Base-by-base conservation (phyloP, 164 flowering plant genomes). In the Echeveria elegans region DNA sequence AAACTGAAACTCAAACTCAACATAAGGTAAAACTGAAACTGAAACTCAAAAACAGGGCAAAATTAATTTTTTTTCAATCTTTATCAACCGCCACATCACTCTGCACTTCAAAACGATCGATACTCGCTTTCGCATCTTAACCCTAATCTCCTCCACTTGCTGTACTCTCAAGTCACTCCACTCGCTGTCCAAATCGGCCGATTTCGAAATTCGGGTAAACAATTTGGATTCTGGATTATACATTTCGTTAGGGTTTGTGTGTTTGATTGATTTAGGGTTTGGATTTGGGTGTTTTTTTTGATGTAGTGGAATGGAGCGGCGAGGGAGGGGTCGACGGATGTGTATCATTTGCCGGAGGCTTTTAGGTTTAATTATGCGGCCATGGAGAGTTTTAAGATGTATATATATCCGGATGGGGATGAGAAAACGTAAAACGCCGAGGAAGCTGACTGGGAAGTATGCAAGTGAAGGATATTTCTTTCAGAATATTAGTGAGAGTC, bases 381-480 rank as follows among this genome's bases (percentile, higher is more conserved):
- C 58, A 94, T 94, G 98, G 88, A 71, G 81, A 77, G 76, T n/a
- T 94, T 91, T 77, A 94, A 83, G 88, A 90, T 91, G 66, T 94
- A 71, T 65, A 81, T 91, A n/a, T 91, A 94, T 68, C 87, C 92
- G 0, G 97, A 94, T 60, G 99, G 99, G 15, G 97, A 91, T 77
- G 86, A 90, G 19, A 85, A 89, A 2, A 91, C 97, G 4, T 94
- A 72, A 94, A 79, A 94, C 99, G 26, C 97, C 97, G 30, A 77
- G 97, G 82, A 94, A 91, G 77, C 77, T 91, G 45, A 94, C 99
- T 2, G 97, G 99, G 2, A 94, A 94, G 76, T 94, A 94, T 53
- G 85, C 99, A 1, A 94, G 99, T 73, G 97, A 94, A 70, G 99
- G 99, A 0, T 94, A 84, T 68, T 94, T 94, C 76, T 94, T 94